These are phyloP conservation scores for Castanea mollissima DNA, from an alignment of 306 rosid species.

Conservation along the genomic window DNA sequence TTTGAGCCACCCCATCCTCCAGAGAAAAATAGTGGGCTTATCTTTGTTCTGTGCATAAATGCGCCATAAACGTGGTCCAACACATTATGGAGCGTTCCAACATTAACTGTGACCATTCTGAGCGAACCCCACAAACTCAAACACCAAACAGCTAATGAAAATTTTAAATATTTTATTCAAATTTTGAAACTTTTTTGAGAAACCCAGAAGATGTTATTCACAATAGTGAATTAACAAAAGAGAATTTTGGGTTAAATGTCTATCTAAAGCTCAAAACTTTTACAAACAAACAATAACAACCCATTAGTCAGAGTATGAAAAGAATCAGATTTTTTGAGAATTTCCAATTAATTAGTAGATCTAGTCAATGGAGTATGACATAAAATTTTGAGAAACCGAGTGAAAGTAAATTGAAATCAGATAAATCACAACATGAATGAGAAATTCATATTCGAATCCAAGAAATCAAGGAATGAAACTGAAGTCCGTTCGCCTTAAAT, in stretches of 20 bases:
- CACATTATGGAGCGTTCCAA: conserved; percentile 88
- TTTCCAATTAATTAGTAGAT: conserved; percentile 9
- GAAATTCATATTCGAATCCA: background rate
- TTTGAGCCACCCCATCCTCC: conserved; percentile 92
- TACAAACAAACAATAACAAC: background rate
- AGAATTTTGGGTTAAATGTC: background rate
- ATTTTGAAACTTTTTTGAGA: background rate
- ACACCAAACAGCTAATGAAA: background rate
- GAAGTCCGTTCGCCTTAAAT: background rate
- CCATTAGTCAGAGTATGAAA: background rate
- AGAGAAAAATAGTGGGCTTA: conserved; percentile 82
- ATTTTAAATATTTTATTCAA: background rate
- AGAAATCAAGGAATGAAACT: background rate
- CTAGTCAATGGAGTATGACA: background rate
- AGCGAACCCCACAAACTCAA: background rate
- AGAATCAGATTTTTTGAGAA: background rate
- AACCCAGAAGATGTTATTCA: conserved; percentile 3
- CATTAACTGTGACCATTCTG: conserved; percentile 69
- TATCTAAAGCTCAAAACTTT: background rate
- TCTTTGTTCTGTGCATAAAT: conserved; percentile 79
- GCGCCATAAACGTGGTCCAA: conserved; percentile 92
- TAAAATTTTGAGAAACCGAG: background rate
- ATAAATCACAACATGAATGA: background rate
- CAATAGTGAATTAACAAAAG: background rate
- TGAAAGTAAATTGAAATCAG: background rate